A percentile compares a stretch with the other conserved stretches of the same genome.
Evolutionary conservation across 345 rosid genomes (phyloP).

Genomic region (Geranium brycei): DNA sequence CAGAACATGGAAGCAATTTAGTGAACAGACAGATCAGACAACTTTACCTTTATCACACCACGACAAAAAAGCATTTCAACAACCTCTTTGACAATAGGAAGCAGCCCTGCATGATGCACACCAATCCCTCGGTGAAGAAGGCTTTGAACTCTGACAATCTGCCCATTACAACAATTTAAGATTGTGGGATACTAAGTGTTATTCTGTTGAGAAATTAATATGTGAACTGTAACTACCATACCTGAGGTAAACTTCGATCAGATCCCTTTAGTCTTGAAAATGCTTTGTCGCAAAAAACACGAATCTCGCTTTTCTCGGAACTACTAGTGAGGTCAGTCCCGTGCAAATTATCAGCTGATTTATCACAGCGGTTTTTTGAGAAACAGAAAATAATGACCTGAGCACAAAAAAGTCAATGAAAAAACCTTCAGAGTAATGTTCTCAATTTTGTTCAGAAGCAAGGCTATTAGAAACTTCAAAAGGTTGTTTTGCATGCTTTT

Average conservation of each 20-base stretch:
- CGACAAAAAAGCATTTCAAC: conserved; percentile 97
- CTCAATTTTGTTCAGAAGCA: not conserved
- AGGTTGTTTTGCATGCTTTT: not conserved
- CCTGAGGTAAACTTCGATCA: conserved; percentile 93
- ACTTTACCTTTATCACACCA: conserved; percentile 83
- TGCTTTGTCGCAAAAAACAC: conserved; percentile 86
- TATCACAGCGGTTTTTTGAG: conserved; percentile 94
- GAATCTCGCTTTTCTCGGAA: conserved; percentile 82
- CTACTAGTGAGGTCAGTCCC: conserved; percentile 71
- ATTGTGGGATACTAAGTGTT: conserved; percentile 8
- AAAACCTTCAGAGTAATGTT: conserved; percentile 1
- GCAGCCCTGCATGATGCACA: conserved; percentile 97
- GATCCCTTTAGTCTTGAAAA: conserved; percentile 93
- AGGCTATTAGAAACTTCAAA: not conserved
- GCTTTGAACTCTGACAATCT: conserved; percentile 88
- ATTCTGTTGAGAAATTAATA: conserved; percentile 7
- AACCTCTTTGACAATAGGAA: conserved; percentile 97
- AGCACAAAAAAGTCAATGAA: conserved; percentile 10
- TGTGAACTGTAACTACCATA: conserved; percentile 21
- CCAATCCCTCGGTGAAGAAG: conserved; percentile 87
- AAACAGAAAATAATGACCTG: conserved; percentile 90
- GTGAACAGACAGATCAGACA: conserved; percentile 3
- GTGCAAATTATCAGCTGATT: conserved; percentile 57
- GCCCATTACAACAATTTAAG: conserved; percentile 19
- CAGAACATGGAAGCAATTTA: conserved; percentile 2